Evolutionary conservation across 2,329 filamentous ascomycete genomes (phyloP), one percentile per base, ranked within the genome.

Genomic region (Fusarium paranaense): DNA sequence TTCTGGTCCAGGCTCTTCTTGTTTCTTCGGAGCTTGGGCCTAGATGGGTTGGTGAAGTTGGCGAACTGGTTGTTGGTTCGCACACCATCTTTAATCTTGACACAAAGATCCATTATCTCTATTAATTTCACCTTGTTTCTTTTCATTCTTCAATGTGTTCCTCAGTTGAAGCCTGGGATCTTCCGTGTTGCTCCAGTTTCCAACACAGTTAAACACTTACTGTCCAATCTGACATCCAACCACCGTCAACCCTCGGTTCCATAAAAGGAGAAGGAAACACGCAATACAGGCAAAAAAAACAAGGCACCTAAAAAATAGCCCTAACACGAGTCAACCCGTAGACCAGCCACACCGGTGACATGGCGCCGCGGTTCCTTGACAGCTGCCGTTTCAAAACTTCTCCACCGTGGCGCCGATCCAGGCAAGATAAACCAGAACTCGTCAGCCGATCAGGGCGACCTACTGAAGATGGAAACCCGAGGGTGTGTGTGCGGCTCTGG

Each of bases 361-460:
- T 64, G 25, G 45, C 54, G 40, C 71, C 71, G 47, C 62, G 20
- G 16, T 54, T 69, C 71, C 61, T 64, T 56, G 57, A 71, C 64
- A 65, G 62, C 42, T 56, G 54, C 35, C 14, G 71, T 73, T 73
- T 73, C 71, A 72, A 66, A 50, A 32, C 71, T 61, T 74, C 45
- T 71, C 67, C 71, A 71, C 71, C 37, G 9, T 30, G n/a, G 40
- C 20, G n/a, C 57, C 58, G 25, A 35, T 38, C 58, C 37, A 30
- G 22, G 9, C n/a, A 13, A 27, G 8, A 42, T 32, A 32, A 3
- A 32, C 30, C 30, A 32, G 13, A 42, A n/a, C 4, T 42, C 40
- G n/a, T 42, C 40, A 22, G n/a, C 40, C n/a, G n/a, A 42, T 42
- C n/a, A 38, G 35, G 35, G 35, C 38, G 18, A 45, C 35, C 56